A percentile compares a stretch with the other conserved stretches of the same genome.
phyloP scores from a whole-genome alignment of 176 grass and related monocot genomes.

The Panicum miliaceum region DNA sequence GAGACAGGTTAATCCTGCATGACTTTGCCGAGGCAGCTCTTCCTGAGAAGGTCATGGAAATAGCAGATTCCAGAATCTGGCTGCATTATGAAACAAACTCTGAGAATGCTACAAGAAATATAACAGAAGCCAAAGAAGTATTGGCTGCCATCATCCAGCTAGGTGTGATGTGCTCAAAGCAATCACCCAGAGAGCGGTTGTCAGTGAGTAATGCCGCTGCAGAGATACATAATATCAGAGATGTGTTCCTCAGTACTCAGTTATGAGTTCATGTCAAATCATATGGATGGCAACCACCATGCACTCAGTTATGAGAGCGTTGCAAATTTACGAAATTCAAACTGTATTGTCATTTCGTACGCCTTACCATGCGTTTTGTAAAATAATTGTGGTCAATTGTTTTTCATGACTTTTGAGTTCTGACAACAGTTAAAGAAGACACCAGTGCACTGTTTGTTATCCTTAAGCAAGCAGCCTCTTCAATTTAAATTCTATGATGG shows the following conservation, averaged over 20 bases:
- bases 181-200: not conserved
- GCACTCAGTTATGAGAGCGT: no score
- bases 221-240: constrained; percentile 33
- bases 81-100: not conserved
- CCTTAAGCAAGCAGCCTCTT: no score
- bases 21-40: not conserved
- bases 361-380: no score
- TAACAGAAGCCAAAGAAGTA: not conserved
- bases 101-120: not conserved
- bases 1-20: constrained; percentile 2
- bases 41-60: not conserved
- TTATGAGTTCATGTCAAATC: no score
- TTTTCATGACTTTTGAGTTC: no score
- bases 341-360: no score
- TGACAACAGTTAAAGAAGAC: no score
- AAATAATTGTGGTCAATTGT: no score
- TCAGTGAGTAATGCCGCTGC: not conserved
- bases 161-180: constrained; percentile 30
- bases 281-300: no score
- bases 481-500: no score
- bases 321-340: no score
- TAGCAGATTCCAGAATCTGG: constrained; percentile 18
- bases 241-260: not conserved
- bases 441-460: no score
- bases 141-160: constrained; percentile 18